Percentiles rank a stretch among this genome's conserved stretches.
Evolutionary conservation across 768 basidiomycete species (phyloP).

Genomic region (Mrakia gelida): DNA sequence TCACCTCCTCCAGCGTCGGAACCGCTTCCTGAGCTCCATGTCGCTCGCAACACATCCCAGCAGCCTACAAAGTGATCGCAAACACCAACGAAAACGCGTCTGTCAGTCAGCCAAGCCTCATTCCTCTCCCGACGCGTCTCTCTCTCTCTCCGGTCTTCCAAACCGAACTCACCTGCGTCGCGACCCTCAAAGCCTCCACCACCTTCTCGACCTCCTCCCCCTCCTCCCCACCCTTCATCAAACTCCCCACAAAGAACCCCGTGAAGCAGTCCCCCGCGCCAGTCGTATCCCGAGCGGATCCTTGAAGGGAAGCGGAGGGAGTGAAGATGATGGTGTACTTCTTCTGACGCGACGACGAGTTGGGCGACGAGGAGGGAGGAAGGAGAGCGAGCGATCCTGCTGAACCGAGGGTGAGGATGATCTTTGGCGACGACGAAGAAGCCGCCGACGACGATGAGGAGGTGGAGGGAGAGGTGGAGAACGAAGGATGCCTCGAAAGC

Average conservation of each 20-base stretch:
- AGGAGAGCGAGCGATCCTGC: conserved; percentile 37
- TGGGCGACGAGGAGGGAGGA: not conserved
- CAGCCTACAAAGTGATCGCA: conserved; percentile 35
- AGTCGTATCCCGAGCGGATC: conserved; percentile 37
- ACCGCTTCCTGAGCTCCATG: conserved; percentile 42
- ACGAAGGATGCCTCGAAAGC: conserved; percentile 27
- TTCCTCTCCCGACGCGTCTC: not conserved
- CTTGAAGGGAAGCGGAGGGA: not conserved
- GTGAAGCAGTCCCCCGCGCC: conserved; percentile 43
- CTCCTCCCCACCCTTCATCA: not conserved
- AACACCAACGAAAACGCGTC: not conserved
- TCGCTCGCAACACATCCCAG: conserved; percentile 38
- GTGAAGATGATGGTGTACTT: conserved; percentile 35
- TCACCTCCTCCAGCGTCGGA: conserved; percentile 35
- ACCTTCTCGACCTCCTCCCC: not conserved
- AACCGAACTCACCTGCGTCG: conserved; percentile 23
- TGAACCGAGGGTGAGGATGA: conserved; percentile 43
- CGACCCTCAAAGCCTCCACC: conserved; percentile 12
- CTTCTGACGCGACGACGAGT: not conserved
- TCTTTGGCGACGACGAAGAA: conserved; percentile 4
- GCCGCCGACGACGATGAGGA: not conserved
- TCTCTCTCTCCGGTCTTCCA: too few species aligned
- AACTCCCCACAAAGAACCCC: conserved; percentile 32
- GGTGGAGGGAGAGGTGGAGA: not conserved
- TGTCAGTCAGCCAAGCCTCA: not conserved